Evolutionary conservation across 2,329 filamentous ascomycete species (phyloP).

Genomic region (Aspergillus fischeri): DNA sequence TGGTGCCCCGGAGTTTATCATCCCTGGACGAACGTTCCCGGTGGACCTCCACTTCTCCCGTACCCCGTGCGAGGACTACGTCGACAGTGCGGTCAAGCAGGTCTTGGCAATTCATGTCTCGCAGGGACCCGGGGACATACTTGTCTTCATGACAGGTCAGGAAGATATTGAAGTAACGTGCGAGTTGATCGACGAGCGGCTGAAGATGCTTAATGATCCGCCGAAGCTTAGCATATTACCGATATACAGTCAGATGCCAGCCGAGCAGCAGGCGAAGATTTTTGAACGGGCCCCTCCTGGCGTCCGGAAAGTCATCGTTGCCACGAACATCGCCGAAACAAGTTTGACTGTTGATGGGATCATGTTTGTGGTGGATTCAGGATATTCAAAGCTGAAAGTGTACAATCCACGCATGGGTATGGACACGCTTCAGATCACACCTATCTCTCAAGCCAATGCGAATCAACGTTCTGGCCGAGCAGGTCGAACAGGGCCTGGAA

Average conservation of each 20-base stretch:
- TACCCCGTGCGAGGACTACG: conserved; percentile 94
- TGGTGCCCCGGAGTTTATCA: conserved; percentile 92
- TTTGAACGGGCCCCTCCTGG: conserved; percentile 88
- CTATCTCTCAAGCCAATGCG: conserved; percentile 93
- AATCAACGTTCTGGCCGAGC: conserved; percentile 91
- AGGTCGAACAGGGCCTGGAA: conserved; percentile 89
- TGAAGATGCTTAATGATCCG: conserved; percentile 87
- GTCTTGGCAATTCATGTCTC: conserved; percentile 94
- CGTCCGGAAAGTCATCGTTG: conserved; percentile 94
- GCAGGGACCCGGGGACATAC: conserved; percentile 85
- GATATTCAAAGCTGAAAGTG: conserved; percentile 96
- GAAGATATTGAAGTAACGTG: conserved; percentile 98
- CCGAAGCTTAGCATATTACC: conserved; percentile 92
- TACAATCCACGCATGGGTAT: conserved; percentile 99
- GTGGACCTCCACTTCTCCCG: conserved; percentile 95
- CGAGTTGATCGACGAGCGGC: conserved; percentile 80
- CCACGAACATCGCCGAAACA: conserved; percentile 97
- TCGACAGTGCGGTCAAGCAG: conserved; percentile 94
- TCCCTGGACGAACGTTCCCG: conserved; percentile 92
- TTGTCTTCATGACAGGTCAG: conserved; percentile 99
- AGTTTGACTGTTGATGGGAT: conserved; percentile 97
- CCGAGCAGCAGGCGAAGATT: conserved; percentile 94
- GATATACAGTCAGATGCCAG: conserved; percentile 99
- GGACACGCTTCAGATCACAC: conserved; percentile 97
- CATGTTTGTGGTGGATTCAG: conserved; percentile 96